Evolutionary conservation across 306 rosid genomes (phyloP), one percentile per base, ranked within the genome.

Genomic region (Citrullus colocynthis): DNA sequence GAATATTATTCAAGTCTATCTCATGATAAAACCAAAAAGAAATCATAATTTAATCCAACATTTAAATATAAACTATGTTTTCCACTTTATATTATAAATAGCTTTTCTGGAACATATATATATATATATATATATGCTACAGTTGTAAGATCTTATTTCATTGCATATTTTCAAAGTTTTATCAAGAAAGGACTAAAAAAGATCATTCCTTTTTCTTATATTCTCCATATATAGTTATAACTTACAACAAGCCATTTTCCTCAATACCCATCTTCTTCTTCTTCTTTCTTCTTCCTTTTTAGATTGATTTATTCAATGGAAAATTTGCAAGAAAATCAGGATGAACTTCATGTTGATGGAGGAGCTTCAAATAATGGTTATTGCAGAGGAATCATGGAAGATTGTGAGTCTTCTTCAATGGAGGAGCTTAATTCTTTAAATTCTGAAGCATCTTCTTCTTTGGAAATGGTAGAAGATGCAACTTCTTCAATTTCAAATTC

Each of bases 381-480:
- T 1, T 86, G 85, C 20, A 70, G 57, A 87, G 71, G 39, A 3
- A 76, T 85, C 45, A 80, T 76, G 80, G 87, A 91, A 80, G 74
- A 56, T 73, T 30, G 34, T 51, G 84, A 5, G 54, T 48, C 54
- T 12, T 48, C 89, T 21, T 79, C 75, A 30, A 78, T 79, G 48
- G 89, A 85, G 74, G 89, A 85, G 78, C 82, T 30, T 6, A 78
- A 81, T 67, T 86, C 97, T 69, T 74, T 20, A 62, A 64, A 82
- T 77, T 89, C 97, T 56, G 14, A 36, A 20, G 85, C 74, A 32
- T 88, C 91, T 42, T 90, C 84, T 84, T 89, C 91, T 11, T 89
- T 87, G 14, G 96, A 95, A 21, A 60, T 83, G 81, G 80, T 79
- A 0, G 97, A 95, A 58, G 96, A 90, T 74, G 98, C 88, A 3